phyloP scores from a whole-genome alignment of 495 filamentous ascomycete genomes.

The Platismatia glauca region DNA sequence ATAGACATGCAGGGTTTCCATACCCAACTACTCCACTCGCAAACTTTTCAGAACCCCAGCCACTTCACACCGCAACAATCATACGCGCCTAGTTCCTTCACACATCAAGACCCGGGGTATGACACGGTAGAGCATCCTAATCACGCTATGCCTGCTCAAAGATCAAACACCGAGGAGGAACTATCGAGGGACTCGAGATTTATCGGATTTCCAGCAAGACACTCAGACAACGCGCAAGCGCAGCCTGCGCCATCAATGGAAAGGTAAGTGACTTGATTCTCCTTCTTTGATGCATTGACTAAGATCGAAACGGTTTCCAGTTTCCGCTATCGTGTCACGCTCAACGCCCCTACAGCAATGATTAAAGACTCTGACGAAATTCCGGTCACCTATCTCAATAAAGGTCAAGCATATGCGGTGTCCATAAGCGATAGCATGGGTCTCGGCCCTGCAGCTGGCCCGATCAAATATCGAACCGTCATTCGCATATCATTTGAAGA shows the following conservation, averaged over 20 bases:
- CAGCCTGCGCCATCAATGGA: constrained; percentile 36
- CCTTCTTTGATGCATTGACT: constrained; percentile 31
- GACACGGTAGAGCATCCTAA: constrained; percentile 61
- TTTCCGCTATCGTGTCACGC: constrained; percentile 81
- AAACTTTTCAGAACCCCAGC: constrained; percentile 65
- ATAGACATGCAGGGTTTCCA: constrained; percentile 51
- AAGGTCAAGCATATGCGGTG: constrained; percentile 84
- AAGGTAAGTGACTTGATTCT: constrained; percentile 33
- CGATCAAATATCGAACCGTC: constrained; percentile 67
- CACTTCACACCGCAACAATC: constrained; percentile 58
- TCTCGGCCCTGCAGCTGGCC: constrained; percentile 28
- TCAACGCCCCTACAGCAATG: constrained; percentile 97
- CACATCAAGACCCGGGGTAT: constrained; percentile 66
- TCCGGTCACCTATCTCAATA: constrained; percentile 92
- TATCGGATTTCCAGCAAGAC: constrained; percentile 27
- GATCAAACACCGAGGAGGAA: constrained; percentile 35
- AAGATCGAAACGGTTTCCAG: constrained; percentile 36
- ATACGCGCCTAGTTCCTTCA: constrained; percentile 73
- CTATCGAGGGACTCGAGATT: constrained; percentile 33
- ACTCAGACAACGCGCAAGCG: constrained; percentile 28
- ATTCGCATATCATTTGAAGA: constrained; percentile 92
- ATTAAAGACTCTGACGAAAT: constrained; percentile 78
- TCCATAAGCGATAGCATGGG: constrained; percentile 60
- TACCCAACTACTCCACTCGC: constrained; percentile 49
- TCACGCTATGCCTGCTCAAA: constrained; percentile 51